Base-by-base conservation (phyloP, 805 yeast species). In the Saccharomycopsis fermentans region DNA sequence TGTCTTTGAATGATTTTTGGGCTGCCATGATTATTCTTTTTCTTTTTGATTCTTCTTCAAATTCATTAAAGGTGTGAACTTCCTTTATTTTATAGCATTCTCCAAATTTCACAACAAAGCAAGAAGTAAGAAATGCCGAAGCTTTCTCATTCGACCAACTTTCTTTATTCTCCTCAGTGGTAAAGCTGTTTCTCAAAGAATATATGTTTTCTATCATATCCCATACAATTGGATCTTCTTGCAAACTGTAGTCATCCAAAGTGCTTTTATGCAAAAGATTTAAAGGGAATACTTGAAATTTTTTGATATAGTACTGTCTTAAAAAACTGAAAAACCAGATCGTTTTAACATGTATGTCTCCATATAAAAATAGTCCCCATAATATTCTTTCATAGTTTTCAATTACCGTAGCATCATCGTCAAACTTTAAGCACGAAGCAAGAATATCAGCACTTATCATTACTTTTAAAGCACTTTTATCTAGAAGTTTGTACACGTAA, bases 301-400 rank as follows among this genome's bases (percentile, higher is more conserved):
- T 58, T 17, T 39, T 47, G 6, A 14, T 26, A 51, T 61, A 72
- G 55, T 68, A 72, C 55, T 70, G 67, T 40, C 69, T 68, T 43
- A 78, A 62, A 17, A 69, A 66, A 56, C 69, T 69, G 62, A 79
- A 77, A 50, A 77, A 72, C 75, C 77, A 73, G 19, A 80, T 62
- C 2, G 73, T 65, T 51, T 70, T 73, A 9, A 77, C 27, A 59
- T 76, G 78, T 29, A 74, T 65, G 0, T 77, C 79, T 16, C 83
- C 83, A 58, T 70, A 72, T 51, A 79, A 62, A 6, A 77, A 43
- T 8, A 79, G 59, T 0, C 77, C 78, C 70, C 77, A 73, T 1
- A 78, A 56, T 1, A 80, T 69, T 34, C 72, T 69, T 50, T 75
- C 73, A 54, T 74, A 71, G 4, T 77, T 63, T 1, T 56, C 48